Percentiles rank a stretch among this genome's conserved stretches.
Evolutionary conservation across 345 rosid genomes (phyloP).

Genomic region (Rhizophora apiculata): DNA sequence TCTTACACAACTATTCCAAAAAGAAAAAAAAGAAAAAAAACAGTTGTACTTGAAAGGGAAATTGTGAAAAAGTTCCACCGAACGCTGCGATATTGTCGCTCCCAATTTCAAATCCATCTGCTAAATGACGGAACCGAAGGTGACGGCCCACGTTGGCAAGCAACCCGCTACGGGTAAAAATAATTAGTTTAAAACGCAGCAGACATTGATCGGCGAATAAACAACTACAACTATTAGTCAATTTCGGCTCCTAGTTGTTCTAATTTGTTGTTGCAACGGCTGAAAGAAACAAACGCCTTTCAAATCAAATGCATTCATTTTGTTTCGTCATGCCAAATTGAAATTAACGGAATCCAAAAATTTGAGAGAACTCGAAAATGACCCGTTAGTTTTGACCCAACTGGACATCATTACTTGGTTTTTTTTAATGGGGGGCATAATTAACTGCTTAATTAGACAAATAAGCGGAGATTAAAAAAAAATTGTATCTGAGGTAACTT

Average conservation of each 20-base stretch:
- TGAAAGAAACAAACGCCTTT: too few species aligned
- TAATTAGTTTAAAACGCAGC: too few species aligned
- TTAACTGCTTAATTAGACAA: neutral
- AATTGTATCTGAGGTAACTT: neutral
- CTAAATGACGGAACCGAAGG: neutral
- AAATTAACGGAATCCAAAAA: neutral
- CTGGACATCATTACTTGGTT: too few species aligned
- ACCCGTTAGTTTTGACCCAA: too few species aligned
- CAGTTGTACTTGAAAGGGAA: neutral
- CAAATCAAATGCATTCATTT: neutral
- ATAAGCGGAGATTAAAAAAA: neutral
- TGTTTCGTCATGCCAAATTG: neutral
- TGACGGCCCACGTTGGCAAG: neutral
- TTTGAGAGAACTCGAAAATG: too few species aligned
- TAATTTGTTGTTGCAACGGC: too few species aligned
- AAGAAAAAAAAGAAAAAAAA: neutral
- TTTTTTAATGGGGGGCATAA: too few species aligned
- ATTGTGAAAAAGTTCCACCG: neutral
- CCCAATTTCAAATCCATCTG: neutral
- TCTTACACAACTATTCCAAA: neutral
- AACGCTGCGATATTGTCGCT: neutral
- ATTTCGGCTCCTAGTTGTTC: too few species aligned
- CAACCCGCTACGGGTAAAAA: neutral
- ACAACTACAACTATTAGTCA: too few species aligned
- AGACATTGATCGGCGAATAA: too few species aligned